Percentiles rank a stretch among this genome's conserved stretches.
These are phyloP conservation scores for Boehmeria nivea DNA, from an alignment of 306 rosid species.

Conservation along the genomic window DNA sequence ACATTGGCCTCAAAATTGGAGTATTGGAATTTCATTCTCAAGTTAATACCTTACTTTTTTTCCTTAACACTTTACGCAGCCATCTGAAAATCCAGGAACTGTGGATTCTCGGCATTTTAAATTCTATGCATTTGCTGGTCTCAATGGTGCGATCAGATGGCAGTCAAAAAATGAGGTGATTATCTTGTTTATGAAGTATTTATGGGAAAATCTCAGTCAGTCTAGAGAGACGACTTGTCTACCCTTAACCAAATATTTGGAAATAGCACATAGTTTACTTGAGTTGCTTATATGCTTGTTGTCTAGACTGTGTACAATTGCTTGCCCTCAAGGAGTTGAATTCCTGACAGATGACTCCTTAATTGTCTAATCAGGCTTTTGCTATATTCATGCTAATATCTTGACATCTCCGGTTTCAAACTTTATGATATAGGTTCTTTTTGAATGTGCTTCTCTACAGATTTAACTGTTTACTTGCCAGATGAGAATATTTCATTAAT, in stretches of 20 bases:
- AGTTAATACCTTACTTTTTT: slow-evolving; percentile 15
- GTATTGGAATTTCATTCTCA: slow-evolving; percentile 8
- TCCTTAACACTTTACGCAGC: slow-evolving; percentile 33
- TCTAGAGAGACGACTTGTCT: not conserved
- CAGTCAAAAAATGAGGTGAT: slow-evolving; percentile 73
- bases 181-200: not conserved
- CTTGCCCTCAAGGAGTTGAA: no score
- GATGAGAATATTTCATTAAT: not conserved
- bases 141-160: slow-evolving; percentile 75
- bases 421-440: not conserved
- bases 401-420: slow-evolving; percentile 1
- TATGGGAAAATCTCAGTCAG: not conserved
- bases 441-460: not conserved
- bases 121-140: slow-evolving; percentile 88
- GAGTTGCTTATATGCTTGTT: no score
- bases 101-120: slow-evolving; percentile 91
- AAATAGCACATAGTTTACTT: no score
- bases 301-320: no score
- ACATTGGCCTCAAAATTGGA: not conserved
- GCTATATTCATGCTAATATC: no score
- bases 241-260: no score
- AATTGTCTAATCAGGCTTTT: no score
- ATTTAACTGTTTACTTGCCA: not conserved
- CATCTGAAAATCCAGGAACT: slow-evolving; percentile 63
- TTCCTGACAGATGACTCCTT: no score